phyloP scores from a whole-genome alignment of 2,329 filamentous ascomycete species.

The Trichoderma atrobrunneum region DNA sequence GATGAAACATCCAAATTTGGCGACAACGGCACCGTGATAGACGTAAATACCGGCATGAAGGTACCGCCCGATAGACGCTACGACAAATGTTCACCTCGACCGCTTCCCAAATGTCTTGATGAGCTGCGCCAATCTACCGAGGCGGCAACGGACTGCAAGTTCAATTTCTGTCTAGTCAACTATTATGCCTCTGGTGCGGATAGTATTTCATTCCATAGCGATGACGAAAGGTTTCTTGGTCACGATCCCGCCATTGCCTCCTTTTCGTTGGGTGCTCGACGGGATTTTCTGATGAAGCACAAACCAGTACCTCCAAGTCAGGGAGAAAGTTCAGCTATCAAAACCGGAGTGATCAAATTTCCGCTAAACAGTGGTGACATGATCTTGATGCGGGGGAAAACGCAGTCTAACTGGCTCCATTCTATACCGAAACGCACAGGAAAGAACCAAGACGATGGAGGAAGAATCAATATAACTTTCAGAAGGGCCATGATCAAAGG shows the following conservation, averaged over 20 bases:
- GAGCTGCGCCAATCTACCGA: constrained; percentile 62
- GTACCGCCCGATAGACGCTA: constrained; percentile 53
- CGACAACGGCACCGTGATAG: constrained; percentile 40
- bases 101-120: constrained; percentile 68
- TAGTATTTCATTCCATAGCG: constrained; percentile 76
- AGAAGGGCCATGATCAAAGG: constrained; percentile 66
- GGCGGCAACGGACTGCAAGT: constrained; percentile 61
- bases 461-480: constrained; percentile 76
- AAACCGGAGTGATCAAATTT: constrained; percentile 43
- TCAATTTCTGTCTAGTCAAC: constrained; percentile 79
- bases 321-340: neutral
- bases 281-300: constrained; percentile 78
- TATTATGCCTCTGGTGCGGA: constrained; percentile 77
- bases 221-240: constrained; percentile 76
- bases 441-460: constrained; percentile 59
- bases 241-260: constrained; percentile 68
- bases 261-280: constrained; percentile 66
- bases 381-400: constrained; percentile 72
- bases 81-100: constrained; percentile 58
- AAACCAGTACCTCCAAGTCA: constrained; percentile 53
- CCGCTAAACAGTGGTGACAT: constrained; percentile 68
- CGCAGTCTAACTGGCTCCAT: constrained; percentile 76
- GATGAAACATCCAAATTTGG: constrained; percentile 63
- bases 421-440: constrained; percentile 73
- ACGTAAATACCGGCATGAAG: constrained; percentile 41